phyloP scores from a whole-genome alignment of 495 filamentous ascomycete species.

The Bacidia gigantensis region DNA sequence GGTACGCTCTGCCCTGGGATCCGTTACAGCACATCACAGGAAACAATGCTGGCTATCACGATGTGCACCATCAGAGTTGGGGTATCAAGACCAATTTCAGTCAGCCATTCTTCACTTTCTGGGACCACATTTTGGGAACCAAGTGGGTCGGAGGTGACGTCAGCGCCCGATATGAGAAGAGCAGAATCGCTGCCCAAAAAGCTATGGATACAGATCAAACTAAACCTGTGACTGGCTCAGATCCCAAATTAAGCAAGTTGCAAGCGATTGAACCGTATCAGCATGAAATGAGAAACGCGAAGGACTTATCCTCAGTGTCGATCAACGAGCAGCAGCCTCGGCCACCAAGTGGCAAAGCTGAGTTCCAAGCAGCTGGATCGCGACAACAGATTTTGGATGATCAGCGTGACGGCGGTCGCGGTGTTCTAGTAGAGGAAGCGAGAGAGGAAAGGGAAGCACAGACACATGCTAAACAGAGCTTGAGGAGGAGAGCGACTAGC shows the following conservation, averaged over 20 bases:
- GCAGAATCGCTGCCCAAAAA: slow-evolving; percentile 22
- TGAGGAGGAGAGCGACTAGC: slow-evolving; percentile 11
- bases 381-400: slow-evolving; percentile 20
- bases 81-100: slow-evolving; percentile 69
- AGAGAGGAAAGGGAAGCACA: slow-evolving; percentile 17
- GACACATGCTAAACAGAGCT: slow-evolving; percentile 4
- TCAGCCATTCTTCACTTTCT: slow-evolving; percentile 79
- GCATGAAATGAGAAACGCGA: slow-evolving; percentile 15
- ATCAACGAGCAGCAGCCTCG: slow-evolving; percentile 7
- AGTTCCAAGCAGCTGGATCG: slow-evolving; percentile 19
- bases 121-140: slow-evolving; percentile 61
- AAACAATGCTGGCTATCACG: slow-evolving; percentile 79
- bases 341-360: slow-evolving; percentile 17
- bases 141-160: slow-evolving; percentile 55
- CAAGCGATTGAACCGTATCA: slow-evolving; percentile 14
- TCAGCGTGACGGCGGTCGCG: slow-evolving; percentile 11
- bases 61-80: slow-evolving; percentile 85
- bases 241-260: slow-evolving; percentile 9
- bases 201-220: slow-evolving; percentile 18
- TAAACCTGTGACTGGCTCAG: slow-evolving; percentile 11
- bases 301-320: slow-evolving; percentile 5
- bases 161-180: slow-evolving; percentile 31
- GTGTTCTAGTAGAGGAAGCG: slow-evolving; percentile 13
- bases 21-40: slow-evolving; percentile 65
- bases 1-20: slow-evolving; percentile 69